Evolutionary conservation across 257 asterid genomes (phyloP), one percentile per base, ranked within the genome.

Genomic region (Petunia axillaris): DNA sequence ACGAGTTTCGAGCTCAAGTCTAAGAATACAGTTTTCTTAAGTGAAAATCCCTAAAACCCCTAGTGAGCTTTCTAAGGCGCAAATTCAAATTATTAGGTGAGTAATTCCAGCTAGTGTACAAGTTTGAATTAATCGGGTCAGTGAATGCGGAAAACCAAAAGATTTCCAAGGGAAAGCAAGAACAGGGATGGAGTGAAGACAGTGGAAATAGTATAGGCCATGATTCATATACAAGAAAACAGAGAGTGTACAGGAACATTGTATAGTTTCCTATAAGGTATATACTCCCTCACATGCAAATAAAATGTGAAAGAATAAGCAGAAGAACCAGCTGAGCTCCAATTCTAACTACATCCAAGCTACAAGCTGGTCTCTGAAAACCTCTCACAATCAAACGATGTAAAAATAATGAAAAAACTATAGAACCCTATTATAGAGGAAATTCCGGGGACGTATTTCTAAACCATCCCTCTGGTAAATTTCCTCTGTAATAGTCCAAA

Each of bases 281-380:
- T 83, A 79, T 86, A 81, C 82, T 50, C 50, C 46, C 80, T 77
- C 52, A 46, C 75, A 78, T 84, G 78, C 85, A 80, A 76, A 48
- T 50, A 68, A 50, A 68, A 77, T 80, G 94, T 77, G 93, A 80
- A 84, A 86, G 88, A 86, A 86, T 64, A 79, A 84, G 89, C 89
- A 90, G 87, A 90, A 84, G 50, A 64, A 82, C 87, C 92, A 94
- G 97, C 97, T 94, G 98, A 94, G 98, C 98, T 93, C 91, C 86
- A 83, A 76, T 85, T 77, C 88, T 90, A 92, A 86, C 91, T 89
- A 91, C 82, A 83, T 46, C 91, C 87, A 79, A 93, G 98, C 98
- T 94, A 94, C 98, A 70, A 91, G 88, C 98, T 93, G 97, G 78
- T 52, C 75, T 85, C 79, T 88, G 87, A 87, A 86, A 88, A 87